These are phyloP conservation scores for Coelastrella sp. DNA, from an alignment of 139 green algal species.

Conservation along the genomic window DNA sequence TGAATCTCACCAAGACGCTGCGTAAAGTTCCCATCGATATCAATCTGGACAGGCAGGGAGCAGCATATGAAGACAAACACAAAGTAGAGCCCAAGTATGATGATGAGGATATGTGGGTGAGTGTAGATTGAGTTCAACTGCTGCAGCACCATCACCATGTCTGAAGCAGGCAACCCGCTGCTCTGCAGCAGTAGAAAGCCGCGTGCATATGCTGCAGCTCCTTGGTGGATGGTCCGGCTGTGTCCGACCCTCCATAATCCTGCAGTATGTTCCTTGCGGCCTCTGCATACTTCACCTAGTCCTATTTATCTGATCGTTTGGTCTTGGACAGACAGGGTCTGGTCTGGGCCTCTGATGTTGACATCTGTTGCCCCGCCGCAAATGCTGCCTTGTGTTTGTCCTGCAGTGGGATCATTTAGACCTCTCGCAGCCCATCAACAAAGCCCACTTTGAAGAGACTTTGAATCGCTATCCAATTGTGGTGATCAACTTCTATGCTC, in stretches of 20 bases:
- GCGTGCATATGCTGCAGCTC: too few species aligned
- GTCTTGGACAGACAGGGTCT: neutral
- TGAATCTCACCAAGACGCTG: constrained; percentile 98
- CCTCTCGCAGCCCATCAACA: constrained; percentile 61
- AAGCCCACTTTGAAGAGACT: constrained; percentile 62
- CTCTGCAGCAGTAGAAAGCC: too few species aligned
- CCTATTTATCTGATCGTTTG: neutral
- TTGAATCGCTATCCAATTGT: constrained; percentile 80
- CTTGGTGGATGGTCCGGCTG: too few species aligned
- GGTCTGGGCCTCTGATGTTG: too few species aligned
- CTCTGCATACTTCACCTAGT: neutral
- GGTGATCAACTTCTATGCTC: constrained; percentile 96
- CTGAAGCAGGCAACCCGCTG: too few species aligned
- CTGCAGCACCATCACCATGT: neutral
- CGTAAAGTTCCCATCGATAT: constrained; percentile 88
- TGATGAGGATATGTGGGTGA: constrained; percentile 66
- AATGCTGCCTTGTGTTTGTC: neutral
- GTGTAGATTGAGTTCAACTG: neutral
- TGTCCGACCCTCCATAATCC: too few species aligned
- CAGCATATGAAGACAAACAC: constrained; percentile 66
- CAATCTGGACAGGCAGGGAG: constrained; percentile 56
- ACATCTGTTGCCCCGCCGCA: neutral
- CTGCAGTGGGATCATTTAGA: constrained; percentile 71
- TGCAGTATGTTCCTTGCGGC: too few species aligned
- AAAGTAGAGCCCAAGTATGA: constrained; percentile 83